These are phyloP conservation scores for Aspergillaceae sp. DNA, from an alignment of 2,329 filamentous ascomycete genomes.

Conservation along the genomic window DNA sequence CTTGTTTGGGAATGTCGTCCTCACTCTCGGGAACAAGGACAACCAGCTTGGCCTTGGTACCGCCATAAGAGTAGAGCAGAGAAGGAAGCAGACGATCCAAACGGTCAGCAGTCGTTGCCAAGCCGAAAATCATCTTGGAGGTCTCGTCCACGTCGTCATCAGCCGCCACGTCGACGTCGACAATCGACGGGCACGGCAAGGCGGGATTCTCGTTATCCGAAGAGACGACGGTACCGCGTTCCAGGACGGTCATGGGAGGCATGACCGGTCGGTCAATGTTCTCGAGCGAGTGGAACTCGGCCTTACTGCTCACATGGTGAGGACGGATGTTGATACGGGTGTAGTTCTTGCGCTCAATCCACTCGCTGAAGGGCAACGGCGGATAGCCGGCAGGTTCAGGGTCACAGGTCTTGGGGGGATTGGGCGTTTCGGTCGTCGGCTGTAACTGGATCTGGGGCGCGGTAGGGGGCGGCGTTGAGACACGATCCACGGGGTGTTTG, in stretches of 20 bases:
- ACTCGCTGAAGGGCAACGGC: slow-evolving; percentile 32
- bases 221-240: slow-evolving; percentile 32
- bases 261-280: slow-evolving; percentile 30
- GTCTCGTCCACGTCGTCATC: slow-evolving; percentile 34
- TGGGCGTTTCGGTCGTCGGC: slow-evolving; percentile 4
- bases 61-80: slow-evolving; percentile 35
- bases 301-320: slow-evolving; percentile 25
- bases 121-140: slow-evolving; percentile 33
- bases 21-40: slow-evolving; percentile 36
- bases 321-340: slow-evolving; percentile 36
- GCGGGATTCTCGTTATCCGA: slow-evolving; percentile 22
- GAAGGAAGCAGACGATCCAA: slow-evolving; percentile 33
- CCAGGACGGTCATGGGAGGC: slow-evolving; percentile 29
- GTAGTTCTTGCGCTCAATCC: slow-evolving; percentile 37
- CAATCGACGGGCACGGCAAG: slow-evolving; percentile 31
- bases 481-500: slow-evolving; percentile 27
- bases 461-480: slow-evolving; percentile 11
- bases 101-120: slow-evolving; percentile 37
- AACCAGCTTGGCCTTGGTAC: slow-evolving; percentile 32
- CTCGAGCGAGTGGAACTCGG: slow-evolving; percentile 32
- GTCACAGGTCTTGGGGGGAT: slow-evolving; percentile 21
- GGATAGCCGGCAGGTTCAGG: slow-evolving; percentile 26
- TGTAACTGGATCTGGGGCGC: slow-evolving; percentile 17
- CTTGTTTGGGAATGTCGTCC: slow-evolving; percentile 30
- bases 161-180: slow-evolving; percentile 33